Conservation (phyloP, 768 basidiomycete genomes). For the Candolleomyces efflorescens region DNA sequence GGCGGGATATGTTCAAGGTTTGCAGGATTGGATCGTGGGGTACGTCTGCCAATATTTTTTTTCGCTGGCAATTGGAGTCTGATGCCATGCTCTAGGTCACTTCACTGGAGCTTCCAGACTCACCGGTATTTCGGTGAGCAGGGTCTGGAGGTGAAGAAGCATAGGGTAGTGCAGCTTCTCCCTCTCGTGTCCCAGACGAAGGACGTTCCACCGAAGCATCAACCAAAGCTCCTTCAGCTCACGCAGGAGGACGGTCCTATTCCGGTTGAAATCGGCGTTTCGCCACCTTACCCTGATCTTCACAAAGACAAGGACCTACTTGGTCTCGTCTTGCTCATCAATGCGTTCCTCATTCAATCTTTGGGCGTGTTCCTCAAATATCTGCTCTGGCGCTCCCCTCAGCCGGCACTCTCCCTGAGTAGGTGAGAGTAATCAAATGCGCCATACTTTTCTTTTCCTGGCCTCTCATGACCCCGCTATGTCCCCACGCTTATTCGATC, state of each 20-base stretch:
- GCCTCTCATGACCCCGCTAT: too few relatives aligned
- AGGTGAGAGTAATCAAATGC: too few relatives aligned
- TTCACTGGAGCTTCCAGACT: constrained; percentile 72
- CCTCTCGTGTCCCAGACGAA: constrained; percentile 20
- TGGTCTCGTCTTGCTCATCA: too few relatives aligned
- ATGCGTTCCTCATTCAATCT: too few relatives aligned
- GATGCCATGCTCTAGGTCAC: constrained; percentile 27
- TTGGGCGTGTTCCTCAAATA: too few relatives aligned
- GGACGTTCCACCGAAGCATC: not conserved
- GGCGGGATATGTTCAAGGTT: constrained; percentile 51
- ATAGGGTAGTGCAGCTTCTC: constrained; percentile 48
- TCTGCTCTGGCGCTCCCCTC: too few relatives aligned
- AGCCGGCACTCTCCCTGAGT: too few relatives aligned
- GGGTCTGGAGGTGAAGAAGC: constrained; percentile 50
- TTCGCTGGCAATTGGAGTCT: not conserved
- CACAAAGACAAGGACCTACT: not conserved
- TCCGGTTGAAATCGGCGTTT: too few relatives aligned
- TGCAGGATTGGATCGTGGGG: constrained; percentile 71
- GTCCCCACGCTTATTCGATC: too few relatives aligned
- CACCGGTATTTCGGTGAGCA: constrained; percentile 64
- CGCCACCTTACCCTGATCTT: not conserved
- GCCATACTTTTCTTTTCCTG: too few relatives aligned
- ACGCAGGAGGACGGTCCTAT: not conserved
- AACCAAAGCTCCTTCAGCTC: not conserved
- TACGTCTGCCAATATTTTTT: constrained; percentile 20